Percentiles rank a stretch among this genome's conserved stretches.
Evolutionary conservation across 2,329 filamentous ascomycete genomes (phyloP).

Genomic region (Fusarium beomiforme): DNA sequence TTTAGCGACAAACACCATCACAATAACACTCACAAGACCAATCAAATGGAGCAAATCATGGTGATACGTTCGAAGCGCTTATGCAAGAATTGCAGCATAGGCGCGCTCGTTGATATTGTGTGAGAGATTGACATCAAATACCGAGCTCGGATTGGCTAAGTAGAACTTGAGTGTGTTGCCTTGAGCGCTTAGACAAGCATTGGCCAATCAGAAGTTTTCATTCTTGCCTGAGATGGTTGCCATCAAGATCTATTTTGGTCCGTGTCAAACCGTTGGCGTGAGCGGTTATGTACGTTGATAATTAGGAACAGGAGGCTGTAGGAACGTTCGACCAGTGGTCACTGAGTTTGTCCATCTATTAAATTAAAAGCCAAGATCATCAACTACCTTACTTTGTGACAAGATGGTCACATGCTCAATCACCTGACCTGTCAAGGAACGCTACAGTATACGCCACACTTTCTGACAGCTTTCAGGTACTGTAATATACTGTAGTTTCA

Average conservation of each 20-base stretch:
- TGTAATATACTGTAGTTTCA: no score
- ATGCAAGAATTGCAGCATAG: constrained; percentile 41
- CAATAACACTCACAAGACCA: constrained; percentile 21
- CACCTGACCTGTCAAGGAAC: constrained; percentile 8
- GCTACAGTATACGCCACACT: constrained; percentile 13
- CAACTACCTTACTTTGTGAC: background rate
- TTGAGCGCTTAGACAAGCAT: constrained; percentile 33
- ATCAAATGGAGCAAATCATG: constrained; percentile 18
- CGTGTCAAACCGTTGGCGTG: constrained; percentile 26
- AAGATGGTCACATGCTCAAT: constrained; percentile 10
- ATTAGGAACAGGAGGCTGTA: constrained; percentile 4
- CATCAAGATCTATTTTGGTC: constrained; percentile 29
- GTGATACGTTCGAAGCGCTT: constrained; percentile 37
- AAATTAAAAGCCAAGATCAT: background rate
- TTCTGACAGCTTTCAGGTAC: background rate
- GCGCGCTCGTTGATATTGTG: constrained; percentile 31
- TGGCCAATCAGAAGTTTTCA: constrained; percentile 32
- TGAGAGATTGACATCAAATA: constrained; percentile 27
- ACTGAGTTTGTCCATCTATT: background rate
- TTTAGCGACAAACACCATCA: constrained; percentile 27
- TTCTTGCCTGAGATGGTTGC: constrained; percentile 20
- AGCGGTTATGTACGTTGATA: constrained; percentile 34
- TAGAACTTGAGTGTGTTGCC: constrained; percentile 19
- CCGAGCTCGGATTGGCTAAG: constrained; percentile 32
- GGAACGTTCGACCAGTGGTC: background rate